Base-by-base conservation (phyloP, 2,329 filamentous ascomycete species). In the Colletotrichum salicis region DNA sequence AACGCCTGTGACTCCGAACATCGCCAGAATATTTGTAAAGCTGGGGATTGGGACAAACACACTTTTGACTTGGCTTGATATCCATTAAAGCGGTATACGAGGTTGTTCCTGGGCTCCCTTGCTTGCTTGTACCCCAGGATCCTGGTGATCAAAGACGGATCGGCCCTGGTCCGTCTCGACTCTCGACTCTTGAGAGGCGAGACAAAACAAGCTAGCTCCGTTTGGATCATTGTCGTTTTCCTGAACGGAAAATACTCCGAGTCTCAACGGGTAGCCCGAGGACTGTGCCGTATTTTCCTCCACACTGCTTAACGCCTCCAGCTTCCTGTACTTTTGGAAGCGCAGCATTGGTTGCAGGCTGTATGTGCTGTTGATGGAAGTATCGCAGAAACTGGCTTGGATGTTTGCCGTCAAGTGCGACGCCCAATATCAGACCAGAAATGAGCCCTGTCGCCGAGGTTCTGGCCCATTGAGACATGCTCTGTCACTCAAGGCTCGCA, bases 161-260 rank as follows among this genome's bases (percentile, higher is more conserved):
- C 61, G 66, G 67, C 61, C 61, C 62, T 70, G 57, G 35, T 65
- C 56, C 31, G 37, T 33, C 60, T 51, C 12, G 48, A 70, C 31
- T 33, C 37, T 41, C 37, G 37, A 41, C 37, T 41, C 15, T 41
- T 15, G 37, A 35, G 19, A 48, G 24, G 41, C 57, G 29, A 37
- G 48, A 51, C 33, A 33, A 52, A 52, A 37, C 51, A 29, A 56
- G 22, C 33, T 41, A 57, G 37, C 41, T 67, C 22, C 29, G 52
- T 45, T 51, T 52, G 27, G 62, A 45, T 51, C 27, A n/a, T 52
- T n/a, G 31, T 45, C 48, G 33, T 58, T 51, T 33, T 57, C 41
- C 37, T 63, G 48, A 51, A 63, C 24, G 64, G 52, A 35, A 62
- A 70, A 13, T 52, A 19, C 64, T 63, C 68, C 64, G 64, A 71